Base-by-base conservation (phyloP, 1,284 basidiomycete genomes). In the Boletus sp. region DNA sequence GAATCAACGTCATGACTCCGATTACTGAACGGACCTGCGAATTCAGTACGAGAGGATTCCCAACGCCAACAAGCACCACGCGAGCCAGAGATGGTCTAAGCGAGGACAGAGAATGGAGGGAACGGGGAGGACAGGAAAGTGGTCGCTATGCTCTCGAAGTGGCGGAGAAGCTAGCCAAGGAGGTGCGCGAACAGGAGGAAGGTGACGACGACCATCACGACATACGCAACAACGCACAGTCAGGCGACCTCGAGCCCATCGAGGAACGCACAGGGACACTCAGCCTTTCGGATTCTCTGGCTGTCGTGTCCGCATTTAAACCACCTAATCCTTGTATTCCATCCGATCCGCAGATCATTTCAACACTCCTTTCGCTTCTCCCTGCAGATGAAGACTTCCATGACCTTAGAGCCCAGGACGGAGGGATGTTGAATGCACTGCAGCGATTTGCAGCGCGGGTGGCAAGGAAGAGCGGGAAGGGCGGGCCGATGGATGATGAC, bases 21-120 rank as follows among this genome's bases (percentile, higher is more conserved):
- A 95, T 97, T 61, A 91, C 90, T 4, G 94, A 97, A 68, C 77
- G 93, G 33, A 96, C 94, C 5, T 81, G 81, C 59, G 94, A 97
- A 65, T 93, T 79, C 62, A 82, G 78, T 55, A 83, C 78, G n/a
- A 73, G 80, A 25, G 69, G 64, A 12, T 53, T 60, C 41, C 58
- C 60, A 17, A 67, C 66, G 23, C 66, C 64, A 23, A 65, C 51
- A 5, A 63, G 52, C n/a, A 65, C 60, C 5, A 48, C 44, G 6
- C 52, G 36, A 41, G 22, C 32, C n/a, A 43, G 52, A 10, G 60
- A 66, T 33, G 65, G 68, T 56, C 51, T 36, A 41, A 53, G 43
- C n/a, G 64, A 56, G 8, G 64, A 62, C 9, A 41, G 19, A 36
- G 59, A 58, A 13, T 42, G 45, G 47, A 51, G 48, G 32, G 63